Percentiles rank a stretch among this genome's conserved stretches.
These are phyloP conservation scores for Pythium folliculosum DNA, from an alignment of 352 stramenopile species.

Conservation along the genomic window DNA sequence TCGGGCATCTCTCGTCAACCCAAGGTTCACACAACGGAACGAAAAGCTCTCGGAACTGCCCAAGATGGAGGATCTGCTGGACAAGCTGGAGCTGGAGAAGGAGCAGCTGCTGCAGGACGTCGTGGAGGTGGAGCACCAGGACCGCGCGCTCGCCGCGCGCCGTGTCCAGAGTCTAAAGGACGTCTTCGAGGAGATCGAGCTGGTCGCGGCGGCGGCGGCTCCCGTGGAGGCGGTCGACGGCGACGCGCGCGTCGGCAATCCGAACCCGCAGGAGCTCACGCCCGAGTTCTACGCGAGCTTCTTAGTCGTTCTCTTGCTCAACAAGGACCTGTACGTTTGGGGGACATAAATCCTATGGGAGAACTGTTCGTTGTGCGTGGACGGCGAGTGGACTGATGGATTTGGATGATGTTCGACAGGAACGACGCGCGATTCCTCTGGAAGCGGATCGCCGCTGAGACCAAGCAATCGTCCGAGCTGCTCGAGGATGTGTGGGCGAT, in stretches of 20 bases:
- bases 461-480: constrained; percentile 46
- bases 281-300: constrained; percentile 60
- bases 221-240: constrained; percentile 9
- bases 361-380: neutral
- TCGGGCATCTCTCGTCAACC: constrained; percentile 1
- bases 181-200: constrained; percentile 57
- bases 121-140: constrained; percentile 25
- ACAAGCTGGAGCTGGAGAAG: constrained; percentile 45
- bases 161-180: constrained; percentile 40
- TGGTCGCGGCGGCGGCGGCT: constrained; percentile 43
- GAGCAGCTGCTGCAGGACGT: constrained; percentile 41
- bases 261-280: constrained; percentile 42
- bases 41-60: neutral
- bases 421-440: constrained; percentile 77
- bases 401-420: constrained; percentile 15
- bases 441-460: constrained; percentile 55
- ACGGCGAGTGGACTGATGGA: neutral
- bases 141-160: constrained; percentile 21
- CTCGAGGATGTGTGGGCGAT: constrained; percentile 59
- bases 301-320: constrained; percentile 55
- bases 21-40: neutral
- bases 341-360: neutral
- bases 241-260: constrained; percentile 13
- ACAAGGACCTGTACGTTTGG: constrained; percentile 44
- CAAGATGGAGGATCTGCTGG: constrained; percentile 53